These are phyloP conservation scores for Solanum paucissectum DNA, from an alignment of 257 asterid genomes.

Conservation along the genomic window DNA sequence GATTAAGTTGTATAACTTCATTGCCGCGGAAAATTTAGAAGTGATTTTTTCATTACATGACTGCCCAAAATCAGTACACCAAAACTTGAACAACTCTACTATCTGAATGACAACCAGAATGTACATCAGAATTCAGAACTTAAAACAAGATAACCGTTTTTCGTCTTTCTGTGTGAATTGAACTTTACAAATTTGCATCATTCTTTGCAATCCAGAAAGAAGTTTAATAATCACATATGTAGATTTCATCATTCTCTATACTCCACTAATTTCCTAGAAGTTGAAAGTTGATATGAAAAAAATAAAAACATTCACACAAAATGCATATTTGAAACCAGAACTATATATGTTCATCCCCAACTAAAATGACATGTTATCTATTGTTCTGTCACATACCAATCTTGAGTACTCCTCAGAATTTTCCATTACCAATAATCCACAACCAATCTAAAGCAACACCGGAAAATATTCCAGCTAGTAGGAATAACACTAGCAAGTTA, in stretches of 20 bases:
- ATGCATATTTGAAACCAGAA: background rate
- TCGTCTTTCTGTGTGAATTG: background rate
- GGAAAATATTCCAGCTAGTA: conserved; percentile 51
- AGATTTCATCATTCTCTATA: background rate
- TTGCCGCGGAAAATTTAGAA: background rate
- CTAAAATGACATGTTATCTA: background rate
- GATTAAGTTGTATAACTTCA: background rate
- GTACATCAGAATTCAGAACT: background rate
- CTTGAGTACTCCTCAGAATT: conserved; percentile 19
- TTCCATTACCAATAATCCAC: conserved; percentile 62
- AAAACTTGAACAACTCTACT: too few relatives aligned
- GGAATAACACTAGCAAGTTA: conserved; percentile 56
- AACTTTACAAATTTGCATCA: background rate
- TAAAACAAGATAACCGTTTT: background rate
- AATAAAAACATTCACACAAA: background rate
- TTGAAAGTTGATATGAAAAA: background rate
- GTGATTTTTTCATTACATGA: background rate
- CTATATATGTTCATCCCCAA: background rate
- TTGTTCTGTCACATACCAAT: background rate
- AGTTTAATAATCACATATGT: background rate
- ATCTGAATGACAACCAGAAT: background rate
- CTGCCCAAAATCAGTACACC: background rate
- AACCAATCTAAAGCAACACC: conserved; percentile 79
- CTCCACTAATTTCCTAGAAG: background rate
- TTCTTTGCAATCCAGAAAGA: background rate